Evolutionary conservation across 169 alveolate genomes (phyloP).

Genomic region (Condylostoma magnum): DNA sequence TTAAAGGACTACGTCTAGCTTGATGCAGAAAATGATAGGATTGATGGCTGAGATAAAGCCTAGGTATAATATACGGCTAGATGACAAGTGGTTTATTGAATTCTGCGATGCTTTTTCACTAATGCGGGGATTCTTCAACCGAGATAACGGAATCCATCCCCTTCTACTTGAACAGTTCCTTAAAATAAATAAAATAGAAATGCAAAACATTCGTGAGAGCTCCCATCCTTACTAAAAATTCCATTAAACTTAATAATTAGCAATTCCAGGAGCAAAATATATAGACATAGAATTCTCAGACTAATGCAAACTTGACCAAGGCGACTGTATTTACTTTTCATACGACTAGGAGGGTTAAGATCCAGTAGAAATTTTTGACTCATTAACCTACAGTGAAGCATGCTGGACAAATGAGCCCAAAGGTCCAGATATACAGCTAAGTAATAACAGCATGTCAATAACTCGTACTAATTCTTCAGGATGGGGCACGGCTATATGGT

Average conservation of each 20-base stretch:
- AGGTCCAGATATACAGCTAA: conserved; percentile 17
- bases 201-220: neutral
- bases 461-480: conserved; percentile 31
- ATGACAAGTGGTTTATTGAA: conserved; percentile 29
- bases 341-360: conserved; percentile 7
- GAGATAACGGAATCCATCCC: conserved; percentile 21
- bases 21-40: conserved; percentile 16
- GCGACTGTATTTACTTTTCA: conserved; percentile 4
- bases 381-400: neutral
- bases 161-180: conserved; percentile 21
- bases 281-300: conserved; percentile 27
- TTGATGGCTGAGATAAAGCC: conserved; percentile 8
- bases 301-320: neutral
- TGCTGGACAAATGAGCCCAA: conserved; percentile 25
- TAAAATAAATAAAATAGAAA: neutral
- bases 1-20: neutral
- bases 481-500: conserved; percentile 37
- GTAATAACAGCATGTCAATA: conserved; percentile 9
- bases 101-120: conserved; percentile 23
- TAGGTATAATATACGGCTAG: neutral
- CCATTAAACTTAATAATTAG: neutral
- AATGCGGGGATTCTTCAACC: conserved; percentile 19
- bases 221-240: conserved; percentile 29
- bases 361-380: neutral
- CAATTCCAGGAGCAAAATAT: conserved; percentile 18